Evolutionary conservation across 495 filamentous ascomycete genomes (phyloP).

Genomic region (Elaphomyces granulatus): DNA sequence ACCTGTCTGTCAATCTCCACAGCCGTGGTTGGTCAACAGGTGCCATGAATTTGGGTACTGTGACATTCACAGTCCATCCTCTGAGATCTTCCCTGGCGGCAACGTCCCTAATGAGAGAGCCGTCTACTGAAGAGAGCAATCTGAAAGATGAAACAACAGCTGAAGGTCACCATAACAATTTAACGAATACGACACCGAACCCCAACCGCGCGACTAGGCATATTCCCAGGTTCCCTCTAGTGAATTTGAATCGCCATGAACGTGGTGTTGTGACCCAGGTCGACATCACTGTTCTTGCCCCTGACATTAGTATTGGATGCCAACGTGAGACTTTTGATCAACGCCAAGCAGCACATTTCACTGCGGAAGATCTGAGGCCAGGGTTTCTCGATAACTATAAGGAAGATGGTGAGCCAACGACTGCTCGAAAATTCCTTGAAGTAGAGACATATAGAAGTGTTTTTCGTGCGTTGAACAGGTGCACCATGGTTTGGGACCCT

Average conservation of each 20-base stretch:
- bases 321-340: constrained; percentile 2
- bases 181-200: too few species aligned
- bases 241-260: constrained; percentile 22
- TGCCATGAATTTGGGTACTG: constrained; percentile 37
- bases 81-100: constrained; percentile 18
- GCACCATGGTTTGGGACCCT: too few species aligned
- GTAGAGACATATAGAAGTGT: constrained; percentile 3
- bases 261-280: constrained; percentile 40
- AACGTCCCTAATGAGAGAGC: too few species aligned
- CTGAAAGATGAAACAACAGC: not conserved
- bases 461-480: constrained; percentile 2
- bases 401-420: not conserved
- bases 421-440: constrained; percentile 10
- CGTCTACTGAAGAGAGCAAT: too few species aligned
- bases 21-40: constrained; percentile 57
- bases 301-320: constrained; percentile 12
- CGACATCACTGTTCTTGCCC: constrained; percentile 45
- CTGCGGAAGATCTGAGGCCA: too few species aligned
- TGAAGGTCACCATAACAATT: not conserved
- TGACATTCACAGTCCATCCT: constrained; percentile 44
- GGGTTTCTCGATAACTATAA: not conserved
- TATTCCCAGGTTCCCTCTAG: constrained; percentile 33
- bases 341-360: not conserved
- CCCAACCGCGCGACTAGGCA: too few species aligned
- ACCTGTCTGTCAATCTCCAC: constrained; percentile 39